Conservation (phyloP, 1,284 basidiomycete genomes). For the Phellopilus nigrolimitatus region DNA sequence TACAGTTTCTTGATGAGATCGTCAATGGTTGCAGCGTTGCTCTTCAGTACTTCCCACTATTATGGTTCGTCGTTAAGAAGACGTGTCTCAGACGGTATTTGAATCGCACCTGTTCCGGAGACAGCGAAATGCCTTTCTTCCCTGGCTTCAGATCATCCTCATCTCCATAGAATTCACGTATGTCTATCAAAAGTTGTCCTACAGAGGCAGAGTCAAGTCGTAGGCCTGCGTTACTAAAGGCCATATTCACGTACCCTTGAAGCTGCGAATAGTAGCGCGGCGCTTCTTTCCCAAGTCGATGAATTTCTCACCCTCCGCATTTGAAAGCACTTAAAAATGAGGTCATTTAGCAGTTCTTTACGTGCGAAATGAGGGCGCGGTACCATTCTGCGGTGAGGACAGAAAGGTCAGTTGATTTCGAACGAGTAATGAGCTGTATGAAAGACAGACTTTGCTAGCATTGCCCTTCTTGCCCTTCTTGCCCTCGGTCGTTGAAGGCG, state of each 20-base stretch:
- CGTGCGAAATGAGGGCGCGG: neutral
- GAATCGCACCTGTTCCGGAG: constrained; percentile 57
- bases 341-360: neutral
- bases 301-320: constrained; percentile 54
- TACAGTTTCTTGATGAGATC: constrained; percentile 40
- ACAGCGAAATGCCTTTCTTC: constrained; percentile 77
- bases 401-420: neutral
- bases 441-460: constrained; percentile 9
- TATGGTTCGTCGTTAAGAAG: neutral
- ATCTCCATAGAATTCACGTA: constrained; percentile 72
- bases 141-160: constrained; percentile 71
- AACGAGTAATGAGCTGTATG: neutral
- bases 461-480: constrained; percentile 22
- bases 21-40: constrained; percentile 43
- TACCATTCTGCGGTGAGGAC: constrained; percentile 7
- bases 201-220: constrained; percentile 6
- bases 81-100: neutral
- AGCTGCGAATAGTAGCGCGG: constrained; percentile 62
- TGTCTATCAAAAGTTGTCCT: constrained; percentile 61
- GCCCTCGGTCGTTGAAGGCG: constrained; percentile 5
- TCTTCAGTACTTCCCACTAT: constrained; percentile 60
- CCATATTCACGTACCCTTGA: constrained; percentile 49
- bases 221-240: neutral
- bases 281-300: constrained; percentile 67
- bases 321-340: constrained; percentile 24